Base-by-base conservation (phyloP, 2,329 filamentous ascomycete species). In the Colletotrichum godetiae region DNA sequence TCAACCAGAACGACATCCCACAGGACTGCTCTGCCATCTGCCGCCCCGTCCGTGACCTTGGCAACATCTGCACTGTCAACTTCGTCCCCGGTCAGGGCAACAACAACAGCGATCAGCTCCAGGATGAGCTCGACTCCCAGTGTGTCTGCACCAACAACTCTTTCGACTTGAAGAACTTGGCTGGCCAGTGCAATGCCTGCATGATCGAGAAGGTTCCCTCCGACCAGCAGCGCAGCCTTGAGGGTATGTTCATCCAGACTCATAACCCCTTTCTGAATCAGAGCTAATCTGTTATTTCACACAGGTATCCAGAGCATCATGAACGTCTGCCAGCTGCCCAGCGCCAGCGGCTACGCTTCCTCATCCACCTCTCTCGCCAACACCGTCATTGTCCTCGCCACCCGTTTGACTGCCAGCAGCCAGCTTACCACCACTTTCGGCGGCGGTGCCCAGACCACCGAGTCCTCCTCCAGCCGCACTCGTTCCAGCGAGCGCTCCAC, bases 381-480 rank as follows among this genome's bases (percentile, higher is more conserved):
- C 46, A 76, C 76, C 67, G 73, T 83, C 75, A 79, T 77, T 19
- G 82, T 83, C 62, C 70, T 76, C 12, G 82, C 81, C 52, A 78
- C 77, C 8, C 77, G 76, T 10, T 78, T 80, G n/a, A 83, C 80
- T 10, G 78, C 79, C 64, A 73, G 78, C 46, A 78, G 63, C 52
- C 80, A 84, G 75, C 75, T 83, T 67, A 83, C 81, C 22, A 83
- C 80, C 31, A 83, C 82, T 56, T 77, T 83, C 68, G 76, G 75
- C 55, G 76, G 75, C 55, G 62, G 67, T 15, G 37, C 22, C 22
- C 49, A 57, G 52, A 55, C 70, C n/a, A 22, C 58, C 37, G 52
- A 58, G 56, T 13, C 58, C 4, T 37, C 56, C 31, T 58, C 61
- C 62, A 60, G 29, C 58, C 31, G 66, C 29, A 55, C 49, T 56